Base-by-base conservation (phyloP, 2,329 filamentous ascomycete genomes). In the Fusarium domesticum region DNA sequence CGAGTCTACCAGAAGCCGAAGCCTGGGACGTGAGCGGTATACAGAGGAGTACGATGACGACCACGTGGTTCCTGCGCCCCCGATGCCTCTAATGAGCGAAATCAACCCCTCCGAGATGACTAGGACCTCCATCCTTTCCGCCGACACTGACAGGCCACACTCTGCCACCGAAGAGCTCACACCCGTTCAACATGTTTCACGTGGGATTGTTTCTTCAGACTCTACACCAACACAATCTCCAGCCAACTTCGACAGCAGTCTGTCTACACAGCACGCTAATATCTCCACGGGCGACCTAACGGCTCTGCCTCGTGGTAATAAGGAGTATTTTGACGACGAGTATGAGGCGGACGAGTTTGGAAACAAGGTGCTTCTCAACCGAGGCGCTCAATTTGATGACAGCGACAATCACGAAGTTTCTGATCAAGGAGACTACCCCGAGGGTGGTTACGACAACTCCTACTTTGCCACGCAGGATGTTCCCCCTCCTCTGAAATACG, bases 81-180 rank as follows among this genome's bases (percentile, higher is more conserved):
- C 88, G 6, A 89, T 96, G 85, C 92, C 92, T 3, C 76, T 96
- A 50, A 85, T 87, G 66, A 96, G 91, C 66, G 88, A 89, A 43
- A 80, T 95, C 45, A 86, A 88, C 53, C 81, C 87, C 33, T 95
- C 92, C 0, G 91, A 96, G 39, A 68, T 96, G 43, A 97, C 92
- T 0, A 79, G 92, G 56, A 86, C 86, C 14, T 96, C 92, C 0
- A 88, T 97, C 42, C 70, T 93, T 15, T 93, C 91, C 5, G 87
- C 88, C 20, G 83, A 87, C 19, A 88, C 87, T 0, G 88, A 89
- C 52, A 74, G 83, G 39, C 85, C 87, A 14, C 76, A 78, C 36
- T 88, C 86, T 15, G 81, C 84, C 17, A 84, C 76, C 59, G 83
- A 78, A 57, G 79, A 78, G 67, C 74, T 68, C 58, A 77, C 74